Evolutionary conservation across 2,329 filamentous ascomycete genomes (phyloP).

Genomic region (Thermothelomyces thermophilus): DNA sequence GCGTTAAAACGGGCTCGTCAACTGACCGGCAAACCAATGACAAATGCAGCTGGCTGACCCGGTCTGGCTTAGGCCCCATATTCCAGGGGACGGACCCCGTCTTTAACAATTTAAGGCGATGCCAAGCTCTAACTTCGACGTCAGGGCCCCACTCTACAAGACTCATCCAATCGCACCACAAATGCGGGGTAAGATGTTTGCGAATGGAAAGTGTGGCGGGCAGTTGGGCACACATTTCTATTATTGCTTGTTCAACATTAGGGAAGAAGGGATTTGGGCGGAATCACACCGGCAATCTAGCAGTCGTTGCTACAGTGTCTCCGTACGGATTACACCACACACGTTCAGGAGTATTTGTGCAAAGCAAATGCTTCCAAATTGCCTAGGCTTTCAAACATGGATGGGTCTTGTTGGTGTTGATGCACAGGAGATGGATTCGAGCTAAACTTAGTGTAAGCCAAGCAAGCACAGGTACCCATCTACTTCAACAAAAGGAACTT

Average conservation of each 20-base stretch:
- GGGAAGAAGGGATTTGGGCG: no score
- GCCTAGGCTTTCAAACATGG: no score
- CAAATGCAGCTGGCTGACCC: constrained; percentile 6
- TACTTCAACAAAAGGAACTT: constrained; percentile 5
- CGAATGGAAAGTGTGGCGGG: neutral
- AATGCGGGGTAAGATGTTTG: constrained; percentile 22
- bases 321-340: no score
- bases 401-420: neutral
- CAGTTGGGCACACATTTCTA: neutral
- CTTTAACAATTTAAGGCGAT: constrained; percentile 13
- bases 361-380: no score
- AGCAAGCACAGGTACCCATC: no score
- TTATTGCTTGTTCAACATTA: no score
- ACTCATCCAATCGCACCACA: constrained; percentile 14
- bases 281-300: no score
- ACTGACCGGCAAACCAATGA: constrained; percentile 11
- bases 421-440: neutral
- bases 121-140: constrained; percentile 20
- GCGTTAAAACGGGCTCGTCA: neutral
- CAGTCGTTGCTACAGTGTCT: no score
- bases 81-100: constrained; percentile 11
- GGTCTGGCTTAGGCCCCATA: constrained; percentile 9
- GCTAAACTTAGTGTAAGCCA: constrained; percentile 10
- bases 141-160: constrained; percentile 20
- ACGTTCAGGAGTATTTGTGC: no score